These are phyloP conservation scores for Fusarium sp. DNA, from an alignment of 2,329 filamentous ascomycete genomes.

Conservation along the genomic window DNA sequence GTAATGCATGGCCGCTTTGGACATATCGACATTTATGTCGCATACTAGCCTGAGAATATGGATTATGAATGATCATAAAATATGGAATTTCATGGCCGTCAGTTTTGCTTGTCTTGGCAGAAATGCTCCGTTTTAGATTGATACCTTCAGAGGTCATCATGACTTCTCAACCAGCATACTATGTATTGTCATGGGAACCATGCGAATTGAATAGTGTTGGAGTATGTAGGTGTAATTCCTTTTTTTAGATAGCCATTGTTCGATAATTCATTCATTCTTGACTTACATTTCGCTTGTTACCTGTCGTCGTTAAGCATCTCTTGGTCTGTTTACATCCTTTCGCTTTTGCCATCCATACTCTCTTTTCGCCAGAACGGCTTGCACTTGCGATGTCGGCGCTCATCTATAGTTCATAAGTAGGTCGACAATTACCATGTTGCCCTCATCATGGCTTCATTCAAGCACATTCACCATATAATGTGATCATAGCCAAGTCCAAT, in stretches of 20 bases:
- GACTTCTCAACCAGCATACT: not conserved
- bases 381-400: not conserved
- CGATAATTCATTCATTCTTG: not conserved
- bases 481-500: not conserved
- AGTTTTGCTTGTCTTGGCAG: not conserved
- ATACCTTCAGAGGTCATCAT: not conserved
- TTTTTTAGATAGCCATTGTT: not conserved
- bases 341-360: too few relatives aligned
- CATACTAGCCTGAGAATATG: not conserved
- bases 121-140: not conserved
- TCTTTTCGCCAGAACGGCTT: not conserved
- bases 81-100: not conserved
- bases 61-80: not conserved
- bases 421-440: not conserved
- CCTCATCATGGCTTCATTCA: not conserved
- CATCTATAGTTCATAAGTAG: not conserved
- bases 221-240: not conserved
- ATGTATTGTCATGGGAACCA: not conserved
- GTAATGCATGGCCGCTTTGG: conserved; percentile 39
- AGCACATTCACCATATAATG: not conserved
- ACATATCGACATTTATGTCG: conserved; percentile 23
- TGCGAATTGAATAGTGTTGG: not conserved
- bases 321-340: not conserved
- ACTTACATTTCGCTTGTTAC: not conserved
- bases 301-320: not conserved